Evolutionary conservation across 1,139 yeast species (phyloP), one percentile per base, ranked within the genome.

Genomic region (Geotrichum bryndzae): DNA sequence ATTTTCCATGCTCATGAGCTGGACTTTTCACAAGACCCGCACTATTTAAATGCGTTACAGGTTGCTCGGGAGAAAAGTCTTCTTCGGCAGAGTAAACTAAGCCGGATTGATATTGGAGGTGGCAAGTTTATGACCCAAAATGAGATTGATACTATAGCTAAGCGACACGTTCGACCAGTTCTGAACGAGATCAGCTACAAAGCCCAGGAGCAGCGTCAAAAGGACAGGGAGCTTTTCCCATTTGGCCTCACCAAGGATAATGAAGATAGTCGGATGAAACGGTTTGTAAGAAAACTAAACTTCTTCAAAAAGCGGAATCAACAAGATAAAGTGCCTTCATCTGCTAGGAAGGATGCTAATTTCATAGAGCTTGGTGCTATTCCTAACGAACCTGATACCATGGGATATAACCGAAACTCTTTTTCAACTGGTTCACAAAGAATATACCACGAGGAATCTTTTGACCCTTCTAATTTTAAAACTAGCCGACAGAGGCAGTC

Each of bases 111-210:
- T 70, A 77, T 92, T 66, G 98, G 99, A 65, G 97, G 96, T 67
- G 98, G 98, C 2, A 80, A 89, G 67, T 83, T 83, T 69, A 85
- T 92, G 81, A 80, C 88, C 57, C 88, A 83, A 66, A 81, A 80
- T 31, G 96, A 91, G 71, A 84, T 94, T 65, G 88, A 88, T 65
- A 82, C 82, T 60, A 84, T 94, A 79, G 98, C 98, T n/a, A 78
- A 85, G 61, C 81, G 86, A 59, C 80, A 89, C 71, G 96, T 94
- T 63, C 81, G 82, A 65, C 99, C 99, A 7, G 94, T 92, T 18
- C 78, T 94, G 71, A 80, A 79, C 57, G 95, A 90, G 73, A 85
- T 94, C 69, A 79, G 82, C 68, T 77, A 80, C 58, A 86, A 88
- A 73, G 96, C 95, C 22, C 80, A 77, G 35, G 80, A 82, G 50